phyloP scores from a whole-genome alignment of 73 alveolate species.

The Urostyla sp. region DNA sequence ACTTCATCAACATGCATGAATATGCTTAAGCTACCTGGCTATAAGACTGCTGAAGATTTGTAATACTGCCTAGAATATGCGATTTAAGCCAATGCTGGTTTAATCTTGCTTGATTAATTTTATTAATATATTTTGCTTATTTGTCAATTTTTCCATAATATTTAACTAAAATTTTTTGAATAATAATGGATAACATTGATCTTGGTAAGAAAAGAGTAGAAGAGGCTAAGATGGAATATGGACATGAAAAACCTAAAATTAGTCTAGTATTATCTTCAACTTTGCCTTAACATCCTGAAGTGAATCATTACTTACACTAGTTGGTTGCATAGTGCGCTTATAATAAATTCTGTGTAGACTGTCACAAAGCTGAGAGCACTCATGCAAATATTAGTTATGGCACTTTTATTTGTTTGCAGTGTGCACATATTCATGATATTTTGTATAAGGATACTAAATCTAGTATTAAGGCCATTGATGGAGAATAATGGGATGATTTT shows the following conservation, averaged over 20 bases:
- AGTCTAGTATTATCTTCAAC: no score
- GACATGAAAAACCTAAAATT: no score
- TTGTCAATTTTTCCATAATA: not conserved
- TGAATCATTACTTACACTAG: constrained; percentile 5
- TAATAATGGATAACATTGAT: no score
- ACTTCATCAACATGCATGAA: constrained; percentile 78
- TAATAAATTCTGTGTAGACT: constrained; percentile 53
- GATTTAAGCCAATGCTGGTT: constrained; percentile 65
- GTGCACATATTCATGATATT: constrained; percentile 40
- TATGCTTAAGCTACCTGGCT: constrained; percentile 74
- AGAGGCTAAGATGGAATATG: no score
- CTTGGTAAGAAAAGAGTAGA: no score
- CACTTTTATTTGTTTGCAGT: constrained; percentile 31
- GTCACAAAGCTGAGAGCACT: constrained; percentile 30
- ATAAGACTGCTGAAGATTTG: constrained; percentile 23
- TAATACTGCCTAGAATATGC: constrained; percentile 54
- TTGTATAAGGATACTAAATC: constrained; percentile 1
- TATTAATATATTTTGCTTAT: not conserved
- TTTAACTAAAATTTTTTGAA: no score
- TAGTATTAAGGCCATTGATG: constrained; percentile 2
- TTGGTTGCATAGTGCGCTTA: constrained; percentile 11
- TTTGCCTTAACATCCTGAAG: constrained; percentile 8
- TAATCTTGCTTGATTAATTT: constrained; percentile 55
- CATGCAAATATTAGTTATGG: constrained; percentile 34
- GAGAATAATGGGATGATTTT: constrained; percentile 50